A percentile compares a stretch with the other conserved stretches of the same genome.
Conservation (phyloP, 345 rosid species). For the Crucihimalaya himalaica region DNA sequence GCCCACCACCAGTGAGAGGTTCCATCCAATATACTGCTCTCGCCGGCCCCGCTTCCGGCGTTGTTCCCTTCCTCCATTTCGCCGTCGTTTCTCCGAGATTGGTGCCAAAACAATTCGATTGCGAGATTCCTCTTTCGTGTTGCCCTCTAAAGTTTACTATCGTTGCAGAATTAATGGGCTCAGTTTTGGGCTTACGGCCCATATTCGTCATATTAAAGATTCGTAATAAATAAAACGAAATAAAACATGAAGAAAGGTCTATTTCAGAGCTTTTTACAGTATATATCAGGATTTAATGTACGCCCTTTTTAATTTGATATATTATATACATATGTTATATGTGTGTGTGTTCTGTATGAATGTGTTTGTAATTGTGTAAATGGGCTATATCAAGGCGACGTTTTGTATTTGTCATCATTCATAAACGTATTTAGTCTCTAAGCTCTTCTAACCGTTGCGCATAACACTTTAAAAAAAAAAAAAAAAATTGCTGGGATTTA, state of each 20-base stretch:
- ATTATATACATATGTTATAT: no score
- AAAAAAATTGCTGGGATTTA: background rate
- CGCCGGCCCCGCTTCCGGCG: background rate
- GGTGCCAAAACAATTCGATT: background rate
- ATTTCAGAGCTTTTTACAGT: no score
- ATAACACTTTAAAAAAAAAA: background rate
- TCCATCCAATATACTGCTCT: conserved; percentile 9
- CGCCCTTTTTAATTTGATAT: no score
- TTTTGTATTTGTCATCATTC: no score
- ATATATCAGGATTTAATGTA: no score
- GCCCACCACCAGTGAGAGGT: conserved; percentile 39
- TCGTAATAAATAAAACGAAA: no score
- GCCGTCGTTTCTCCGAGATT: background rate
- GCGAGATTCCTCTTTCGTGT: background rate
- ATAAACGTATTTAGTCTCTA: background rate
- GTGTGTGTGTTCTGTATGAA: no score
- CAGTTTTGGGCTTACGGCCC: background rate
- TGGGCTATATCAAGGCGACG: no score
- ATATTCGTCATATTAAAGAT: background rate
- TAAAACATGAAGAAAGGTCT: no score
- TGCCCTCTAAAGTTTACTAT: background rate
- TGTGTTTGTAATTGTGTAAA: no score
- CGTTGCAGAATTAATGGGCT: conserved; percentile 2
- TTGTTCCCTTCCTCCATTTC: conserved; percentile 33
- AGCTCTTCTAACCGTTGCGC: background rate